Conservation (phyloP, 352 stramenopile species). For the Pilasporangium apinafurcum region DNA sequence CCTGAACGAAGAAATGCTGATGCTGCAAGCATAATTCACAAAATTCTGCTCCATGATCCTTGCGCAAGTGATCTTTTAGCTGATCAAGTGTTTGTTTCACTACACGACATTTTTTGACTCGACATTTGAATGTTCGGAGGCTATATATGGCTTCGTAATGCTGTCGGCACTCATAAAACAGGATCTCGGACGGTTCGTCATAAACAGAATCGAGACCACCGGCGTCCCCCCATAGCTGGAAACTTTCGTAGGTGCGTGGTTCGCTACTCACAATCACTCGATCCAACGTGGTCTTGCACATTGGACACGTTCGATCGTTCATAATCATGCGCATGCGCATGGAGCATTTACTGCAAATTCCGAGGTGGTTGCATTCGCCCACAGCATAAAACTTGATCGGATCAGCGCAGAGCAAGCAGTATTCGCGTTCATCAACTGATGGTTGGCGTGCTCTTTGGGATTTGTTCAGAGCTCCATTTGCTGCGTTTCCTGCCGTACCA, state of each 20-base stretch:
- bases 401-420: constrained; percentile 64
- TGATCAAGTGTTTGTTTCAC: constrained; percentile 41
- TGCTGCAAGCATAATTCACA: constrained; percentile 72
- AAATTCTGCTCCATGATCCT: constrained; percentile 64
- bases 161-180: constrained; percentile 60
- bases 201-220: constrained; percentile 51
- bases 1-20: constrained; percentile 78
- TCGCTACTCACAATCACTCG: constrained; percentile 56
- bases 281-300: constrained; percentile 70
- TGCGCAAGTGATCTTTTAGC: constrained; percentile 65
- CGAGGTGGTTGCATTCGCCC: constrained; percentile 71
- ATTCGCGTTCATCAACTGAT: constrained; percentile 26
- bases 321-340: constrained; percentile 78
- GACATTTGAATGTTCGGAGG: constrained; percentile 59
- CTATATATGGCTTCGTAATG: constrained; percentile 53
- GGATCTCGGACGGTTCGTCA: constrained; percentile 72
- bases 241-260: constrained; percentile 48
- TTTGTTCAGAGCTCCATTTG: no score
- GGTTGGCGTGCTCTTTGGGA: no score
- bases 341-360: constrained; percentile 78
- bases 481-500: no score
- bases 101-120: constrained; percentile 54
- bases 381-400: constrained; percentile 65
- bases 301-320: constrained; percentile 71
- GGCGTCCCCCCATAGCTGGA: constrained; percentile 71